Conservation (phyloP, 2,329 filamentous ascomycete species). For the Achaetomium macrosporum region DNA sequence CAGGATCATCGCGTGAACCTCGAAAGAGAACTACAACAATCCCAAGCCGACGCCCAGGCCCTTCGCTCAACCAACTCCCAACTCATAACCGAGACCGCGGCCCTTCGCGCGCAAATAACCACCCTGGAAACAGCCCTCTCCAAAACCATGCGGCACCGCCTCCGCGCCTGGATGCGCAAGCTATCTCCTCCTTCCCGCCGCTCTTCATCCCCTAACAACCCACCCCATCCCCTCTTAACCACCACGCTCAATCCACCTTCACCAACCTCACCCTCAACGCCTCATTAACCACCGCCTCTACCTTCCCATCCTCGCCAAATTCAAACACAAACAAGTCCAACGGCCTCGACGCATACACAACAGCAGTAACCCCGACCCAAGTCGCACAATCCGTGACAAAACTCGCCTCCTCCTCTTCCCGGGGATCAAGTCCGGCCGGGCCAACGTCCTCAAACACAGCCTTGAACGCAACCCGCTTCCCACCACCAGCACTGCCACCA, state of each 20-base stretch:
- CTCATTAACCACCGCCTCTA: constrained; percentile 23
- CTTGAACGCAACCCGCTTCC: constrained; percentile 30
- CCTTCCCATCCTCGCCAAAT: constrained; percentile 20
- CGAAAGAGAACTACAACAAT: not conserved
- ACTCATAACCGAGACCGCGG: not conserved
- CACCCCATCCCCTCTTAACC: not conserved
- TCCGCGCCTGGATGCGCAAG: not conserved
- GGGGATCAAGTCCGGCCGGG: constrained; percentile 1
- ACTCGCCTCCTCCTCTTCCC: not conserved
- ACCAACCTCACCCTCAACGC: constrained; percentile 24
- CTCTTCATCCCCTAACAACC: not conserved
- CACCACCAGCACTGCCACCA: constrained; percentile 24
- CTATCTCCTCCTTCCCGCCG: not conserved
- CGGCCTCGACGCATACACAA: constrained; percentile 23
- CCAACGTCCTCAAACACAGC: constrained; percentile 31
- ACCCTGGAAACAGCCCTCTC: not conserved
- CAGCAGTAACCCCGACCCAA: constrained; percentile 24
- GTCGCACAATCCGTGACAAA: constrained; percentile 23
- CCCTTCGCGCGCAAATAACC: not conserved
- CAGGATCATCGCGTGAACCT: not conserved
- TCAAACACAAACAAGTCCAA: constrained; percentile 28
- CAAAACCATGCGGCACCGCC: not conserved
- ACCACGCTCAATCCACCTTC: constrained; percentile 12
- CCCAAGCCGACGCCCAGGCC: not conserved
- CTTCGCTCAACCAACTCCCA: not conserved